Percentiles rank a stretch among this genome's conserved stretches.
Evolutionary conservation across 345 rosid species (phyloP).

Genomic region (Eucalyptus fibrosa): DNA sequence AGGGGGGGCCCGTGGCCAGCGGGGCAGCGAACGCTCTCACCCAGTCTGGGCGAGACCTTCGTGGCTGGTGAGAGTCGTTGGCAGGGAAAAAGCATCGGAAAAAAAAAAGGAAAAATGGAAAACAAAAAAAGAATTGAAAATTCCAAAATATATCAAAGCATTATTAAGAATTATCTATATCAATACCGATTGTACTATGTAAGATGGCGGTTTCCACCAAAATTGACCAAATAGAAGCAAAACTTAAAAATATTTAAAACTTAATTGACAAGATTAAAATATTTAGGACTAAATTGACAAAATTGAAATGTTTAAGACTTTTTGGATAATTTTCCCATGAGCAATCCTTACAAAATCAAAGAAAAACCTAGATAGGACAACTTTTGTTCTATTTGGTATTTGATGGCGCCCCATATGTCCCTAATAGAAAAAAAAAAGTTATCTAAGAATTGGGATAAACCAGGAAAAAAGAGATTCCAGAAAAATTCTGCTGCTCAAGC

Average conservation of each 20-base stretch:
- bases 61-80: not conserved
- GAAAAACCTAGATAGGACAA: not conserved
- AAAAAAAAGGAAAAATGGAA: too few species aligned
- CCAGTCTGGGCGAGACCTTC: too few species aligned
- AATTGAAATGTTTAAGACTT: not conserved
- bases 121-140: too few species aligned
- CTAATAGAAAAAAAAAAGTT: not conserved
- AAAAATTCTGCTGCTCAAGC: not conserved
- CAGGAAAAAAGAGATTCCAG: not conserved
- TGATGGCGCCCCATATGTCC: not conserved
- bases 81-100: not conserved
- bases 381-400: not conserved
- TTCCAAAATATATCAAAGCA: too few species aligned
- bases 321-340: not conserved
- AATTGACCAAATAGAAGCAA: not conserved
- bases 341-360: not conserved
- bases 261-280: not conserved
- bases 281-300: too few species aligned
- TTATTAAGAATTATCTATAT: too few species aligned
- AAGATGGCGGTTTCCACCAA: not conserved
- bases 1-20: too few species aligned
- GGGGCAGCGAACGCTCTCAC: too few species aligned
- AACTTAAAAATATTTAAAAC: not conserved
- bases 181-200: not conserved
- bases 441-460: not conserved